Conservation (phyloP, 1,139 yeast species). For the Lizanozyma gosingica region DNA sequence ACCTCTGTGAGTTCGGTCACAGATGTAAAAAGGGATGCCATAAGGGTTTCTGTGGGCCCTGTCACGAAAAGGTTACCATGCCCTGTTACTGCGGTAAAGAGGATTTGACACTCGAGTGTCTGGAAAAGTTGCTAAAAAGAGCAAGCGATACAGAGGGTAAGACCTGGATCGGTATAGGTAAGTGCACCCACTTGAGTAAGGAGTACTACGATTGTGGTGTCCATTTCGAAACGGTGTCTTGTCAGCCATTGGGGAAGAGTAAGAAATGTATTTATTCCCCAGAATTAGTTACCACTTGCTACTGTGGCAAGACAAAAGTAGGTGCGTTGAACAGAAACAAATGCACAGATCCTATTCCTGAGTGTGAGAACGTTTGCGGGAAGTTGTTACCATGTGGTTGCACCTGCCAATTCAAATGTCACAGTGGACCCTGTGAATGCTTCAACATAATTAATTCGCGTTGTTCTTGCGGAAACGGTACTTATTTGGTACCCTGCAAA, state of each 20-base stretch:
- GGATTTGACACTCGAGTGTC: conserved; percentile 36
- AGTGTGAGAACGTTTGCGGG: conserved; percentile 58
- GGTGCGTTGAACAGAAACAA: conserved; percentile 27
- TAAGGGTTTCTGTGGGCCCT: conserved; percentile 71
- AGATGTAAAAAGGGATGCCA: conserved; percentile 55
- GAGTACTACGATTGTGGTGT: conserved; percentile 55
- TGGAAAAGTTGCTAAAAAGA: conserved; percentile 28
- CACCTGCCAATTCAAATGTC: conserved; percentile 60
- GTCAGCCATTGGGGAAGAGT: conserved; percentile 43
- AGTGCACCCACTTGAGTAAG: conserved; percentile 46
- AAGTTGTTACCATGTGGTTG: conserved; percentile 68
- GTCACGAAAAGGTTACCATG: conserved; percentile 37
- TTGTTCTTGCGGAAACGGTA: conserved; percentile 44
- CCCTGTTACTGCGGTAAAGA: conserved; percentile 72
- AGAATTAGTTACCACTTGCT: conserved; percentile 49
- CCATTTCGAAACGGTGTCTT: conserved; percentile 50
- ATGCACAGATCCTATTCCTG: conserved; percentile 73
- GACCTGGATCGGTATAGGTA: conserved; percentile 54
- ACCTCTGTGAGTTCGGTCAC: conserved; percentile 61
- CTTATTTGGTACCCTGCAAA: conserved; percentile 55
- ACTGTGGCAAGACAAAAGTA: conserved; percentile 56
- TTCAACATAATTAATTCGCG: conserved; percentile 29
- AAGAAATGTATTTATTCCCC: conserved; percentile 63
- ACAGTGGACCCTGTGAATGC: conserved; percentile 71
- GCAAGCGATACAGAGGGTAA: conserved; percentile 11